phyloP scores from a whole-genome alignment of 2,329 filamentous ascomycete species.

The Colletotrichum truncatum region DNA sequence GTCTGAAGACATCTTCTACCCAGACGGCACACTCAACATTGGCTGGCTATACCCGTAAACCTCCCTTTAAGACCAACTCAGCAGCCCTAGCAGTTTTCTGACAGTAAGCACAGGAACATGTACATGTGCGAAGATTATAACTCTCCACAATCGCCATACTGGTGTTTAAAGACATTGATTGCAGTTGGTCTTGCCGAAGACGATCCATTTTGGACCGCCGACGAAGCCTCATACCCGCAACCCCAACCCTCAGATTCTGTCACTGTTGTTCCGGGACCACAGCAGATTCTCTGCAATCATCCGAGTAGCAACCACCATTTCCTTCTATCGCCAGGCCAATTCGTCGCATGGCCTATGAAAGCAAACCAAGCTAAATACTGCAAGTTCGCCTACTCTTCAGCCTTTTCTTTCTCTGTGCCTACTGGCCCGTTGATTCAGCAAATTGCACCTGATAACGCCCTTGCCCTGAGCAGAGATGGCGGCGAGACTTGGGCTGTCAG shows the following conservation, averaged over 20 bases:
- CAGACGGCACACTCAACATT: conserved; percentile 59
- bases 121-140: conserved; percentile 66
- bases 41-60: conserved; percentile 45
- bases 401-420: conserved; percentile 55
- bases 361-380: conserved; percentile 54
- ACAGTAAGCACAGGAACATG: conserved; percentile 49
- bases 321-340: conserved; percentile 50
- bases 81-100: not conserved
- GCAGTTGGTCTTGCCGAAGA: conserved; percentile 44
- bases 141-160: conserved; percentile 64
- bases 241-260: not conserved
- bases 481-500: conserved; percentile 41
- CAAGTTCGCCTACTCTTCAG: conserved; percentile 59
- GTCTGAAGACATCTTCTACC: conserved; percentile 53
- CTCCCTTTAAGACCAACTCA: no score
- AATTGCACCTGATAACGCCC: conserved; percentile 42
- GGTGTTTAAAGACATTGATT: conserved; percentile 61
- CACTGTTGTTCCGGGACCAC: conserved; percentile 36
- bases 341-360: conserved; percentile 47
- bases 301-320: conserved; percentile 48
- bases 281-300: conserved; percentile 55
- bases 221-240: conserved; percentile 43
- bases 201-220: conserved; percentile 54
- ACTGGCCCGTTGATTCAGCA: conserved; percentile 44
- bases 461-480: conserved; percentile 41